Evolutionary conservation across 352 stramenopile genomes (phyloP).

Genomic region (Pythium rishiriense): DNA sequence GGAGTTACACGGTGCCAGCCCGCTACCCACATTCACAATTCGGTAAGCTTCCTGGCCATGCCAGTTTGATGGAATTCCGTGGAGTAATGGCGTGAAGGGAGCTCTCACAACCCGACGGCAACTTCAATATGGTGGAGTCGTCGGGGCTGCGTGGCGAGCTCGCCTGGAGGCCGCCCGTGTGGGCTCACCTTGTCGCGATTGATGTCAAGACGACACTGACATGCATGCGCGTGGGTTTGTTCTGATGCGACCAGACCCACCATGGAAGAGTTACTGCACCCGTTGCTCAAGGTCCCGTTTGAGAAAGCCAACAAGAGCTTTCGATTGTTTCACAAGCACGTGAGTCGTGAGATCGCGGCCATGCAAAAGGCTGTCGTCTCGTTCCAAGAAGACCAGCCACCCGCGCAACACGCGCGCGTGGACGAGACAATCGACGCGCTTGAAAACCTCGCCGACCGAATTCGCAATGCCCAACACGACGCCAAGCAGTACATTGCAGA

Average conservation of each 20-base stretch:
- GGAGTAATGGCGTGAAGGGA: neutral
- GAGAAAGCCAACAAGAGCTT: conserved; percentile 77
- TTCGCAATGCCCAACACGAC: conserved; percentile 49
- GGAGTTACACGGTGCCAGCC: neutral
- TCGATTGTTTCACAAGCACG: conserved; percentile 78
- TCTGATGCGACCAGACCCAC: neutral
- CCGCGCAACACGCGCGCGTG: conserved; percentile 59
- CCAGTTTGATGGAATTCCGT: neutral
- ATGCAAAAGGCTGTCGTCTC: conserved; percentile 49
- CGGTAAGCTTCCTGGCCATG: conserved; percentile 14
- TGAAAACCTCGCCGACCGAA: conserved; percentile 38
- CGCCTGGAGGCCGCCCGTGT: too few species aligned
- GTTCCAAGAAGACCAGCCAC: conserved; percentile 56
- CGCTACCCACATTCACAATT: neutral
- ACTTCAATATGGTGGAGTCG: conserved; percentile 13
- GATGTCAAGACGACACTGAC: neutral
- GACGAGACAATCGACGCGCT: conserved; percentile 60
- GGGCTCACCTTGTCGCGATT: neutral
- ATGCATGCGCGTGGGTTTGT: too few species aligned
- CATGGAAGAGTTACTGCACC: conserved; percentile 57
- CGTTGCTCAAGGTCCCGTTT: conserved; percentile 74
- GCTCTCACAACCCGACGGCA: conserved; percentile 10
- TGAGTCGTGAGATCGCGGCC: conserved; percentile 60
- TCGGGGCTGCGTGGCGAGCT: neutral
- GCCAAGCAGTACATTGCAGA: conserved; percentile 42